phyloP scores from a whole-genome alignment of 768 basidiomycete genomes.

The Tricholomella constricta region DNA sequence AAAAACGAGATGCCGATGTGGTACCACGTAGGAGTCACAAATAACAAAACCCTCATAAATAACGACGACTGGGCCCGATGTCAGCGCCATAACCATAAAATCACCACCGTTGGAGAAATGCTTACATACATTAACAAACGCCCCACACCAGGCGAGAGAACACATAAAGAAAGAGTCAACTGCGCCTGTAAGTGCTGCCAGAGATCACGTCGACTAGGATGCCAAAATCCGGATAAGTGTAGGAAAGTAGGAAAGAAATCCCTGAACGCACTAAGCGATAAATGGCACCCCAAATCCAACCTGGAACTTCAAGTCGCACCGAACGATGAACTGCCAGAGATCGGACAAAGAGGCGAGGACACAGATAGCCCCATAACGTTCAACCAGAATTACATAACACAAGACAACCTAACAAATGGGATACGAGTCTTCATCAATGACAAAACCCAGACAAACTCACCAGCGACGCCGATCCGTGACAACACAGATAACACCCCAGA shows the following conservation, averaged over 20 bases:
- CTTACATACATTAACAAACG: too few species aligned
- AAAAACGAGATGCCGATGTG: neutral
- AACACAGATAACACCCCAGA: neutral
- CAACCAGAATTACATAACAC: too few species aligned
- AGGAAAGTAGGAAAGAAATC: neutral
- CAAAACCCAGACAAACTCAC: neutral
- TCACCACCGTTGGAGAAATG: too few species aligned
- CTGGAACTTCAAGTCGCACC: too few species aligned
- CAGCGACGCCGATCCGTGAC: neutral
- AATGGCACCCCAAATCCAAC: neutral
- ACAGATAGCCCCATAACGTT: too few species aligned
- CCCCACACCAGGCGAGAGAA: too few species aligned
- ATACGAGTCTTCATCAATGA: neutral
- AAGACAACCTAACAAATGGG: too few species aligned
- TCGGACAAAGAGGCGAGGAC: too few species aligned
- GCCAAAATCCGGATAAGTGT: neutral
- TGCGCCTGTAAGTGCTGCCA: neutral
- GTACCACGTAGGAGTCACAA: neutral
- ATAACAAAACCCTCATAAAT: neutral
- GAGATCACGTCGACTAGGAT: neutral
- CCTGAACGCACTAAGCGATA: neutral
- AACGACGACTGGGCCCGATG: too few species aligned
- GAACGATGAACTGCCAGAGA: too few species aligned
- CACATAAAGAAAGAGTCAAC: too few species aligned
- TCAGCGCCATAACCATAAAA: too few species aligned